A percentile compares a stretch with the other conserved stretches of the same genome.
These are phyloP conservation scores for Nemania bipapillata DNA, from an alignment of 2,329 filamentous ascomycete species.

Conservation along the genomic window DNA sequence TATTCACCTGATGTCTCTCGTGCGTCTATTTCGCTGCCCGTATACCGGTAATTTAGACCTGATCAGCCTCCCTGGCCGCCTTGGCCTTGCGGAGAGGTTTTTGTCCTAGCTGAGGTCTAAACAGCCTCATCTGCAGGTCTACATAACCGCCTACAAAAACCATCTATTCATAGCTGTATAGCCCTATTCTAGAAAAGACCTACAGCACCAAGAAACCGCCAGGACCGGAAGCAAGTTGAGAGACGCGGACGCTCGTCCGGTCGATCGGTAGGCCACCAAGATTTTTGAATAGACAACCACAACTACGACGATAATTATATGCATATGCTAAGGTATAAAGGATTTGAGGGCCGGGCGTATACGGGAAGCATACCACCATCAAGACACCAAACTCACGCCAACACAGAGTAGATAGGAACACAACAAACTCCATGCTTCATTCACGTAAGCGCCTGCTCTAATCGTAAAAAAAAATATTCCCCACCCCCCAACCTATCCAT, in stretches of 20 bases:
- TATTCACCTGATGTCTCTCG: not conserved
- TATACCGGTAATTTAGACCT: conserved; percentile 4
- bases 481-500: conserved; percentile 20
- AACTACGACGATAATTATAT: not conserved
- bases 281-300: not conserved
- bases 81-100: not conserved
- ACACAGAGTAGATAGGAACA: not conserved
- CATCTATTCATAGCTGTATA: conserved; percentile 6
- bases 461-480: conserved; percentile 23
- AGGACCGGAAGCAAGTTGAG: not conserved
- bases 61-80: not conserved
- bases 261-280: not conserved
- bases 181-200: not conserved
- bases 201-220: not conserved
- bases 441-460: conserved; percentile 37
- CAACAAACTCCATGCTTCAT: conserved; percentile 27
- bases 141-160: not conserved
- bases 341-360: not conserved
- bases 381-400: not conserved
- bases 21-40: conserved; percentile 16
- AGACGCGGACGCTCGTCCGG: not conserved
- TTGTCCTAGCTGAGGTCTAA: not conserved
- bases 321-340: not conserved
- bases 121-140: conserved; percentile 2
- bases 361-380: not conserved